Evolutionary conservation across 2,329 filamentous ascomycete species (phyloP), one percentile per base, ranked within the genome.

Genomic region (Aspergillus fructus): DNA sequence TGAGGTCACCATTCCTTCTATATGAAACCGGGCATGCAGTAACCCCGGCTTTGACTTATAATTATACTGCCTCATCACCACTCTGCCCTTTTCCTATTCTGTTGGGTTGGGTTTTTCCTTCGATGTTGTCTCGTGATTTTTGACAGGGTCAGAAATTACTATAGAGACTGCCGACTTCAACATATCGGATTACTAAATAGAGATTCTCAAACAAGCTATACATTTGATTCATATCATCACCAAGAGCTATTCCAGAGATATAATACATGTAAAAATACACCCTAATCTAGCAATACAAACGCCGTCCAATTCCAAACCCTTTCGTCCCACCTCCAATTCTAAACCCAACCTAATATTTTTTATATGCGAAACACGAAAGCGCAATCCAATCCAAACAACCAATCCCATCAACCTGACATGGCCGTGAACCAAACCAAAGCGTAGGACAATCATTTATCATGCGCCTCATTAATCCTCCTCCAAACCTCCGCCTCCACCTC

Each of bases 401-500:
- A 40, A 30, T 30, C 15, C 24, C n/a, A 30, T 7, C 5, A 15
- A 37, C 34, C 13, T n/a, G n/a, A n/a, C 34, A 37, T 37, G n/a
- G n/a, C 13, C 4, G 27, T 30, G n/a, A 46, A 37, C 11, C 15
- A 23, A 40, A 30, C 3, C 30, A 34, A 41, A 56, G 27, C 50
- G 41, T 51, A n/a, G 24, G 40, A 13, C 40, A 30, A 58, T 59
- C 43, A 63, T 56, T 62, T 59, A 58, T 68, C 67, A 68, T 73
- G 71, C 15, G 64, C 68, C 59, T 70, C 66, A 67, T 79, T 78
- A 52, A 81, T 75, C 59, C 71, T 70, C 69, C 68, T 78, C 79
- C 79, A 81, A 46, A 78, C 74, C 67, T 75, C 75, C 54, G 75
- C 74, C 66, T 81, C 78, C 45, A 76, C 73, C 67, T 80, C 73